Conservation (phyloP, 352 stramenopile genomes). For the Phytophthora melonis region DNA sequence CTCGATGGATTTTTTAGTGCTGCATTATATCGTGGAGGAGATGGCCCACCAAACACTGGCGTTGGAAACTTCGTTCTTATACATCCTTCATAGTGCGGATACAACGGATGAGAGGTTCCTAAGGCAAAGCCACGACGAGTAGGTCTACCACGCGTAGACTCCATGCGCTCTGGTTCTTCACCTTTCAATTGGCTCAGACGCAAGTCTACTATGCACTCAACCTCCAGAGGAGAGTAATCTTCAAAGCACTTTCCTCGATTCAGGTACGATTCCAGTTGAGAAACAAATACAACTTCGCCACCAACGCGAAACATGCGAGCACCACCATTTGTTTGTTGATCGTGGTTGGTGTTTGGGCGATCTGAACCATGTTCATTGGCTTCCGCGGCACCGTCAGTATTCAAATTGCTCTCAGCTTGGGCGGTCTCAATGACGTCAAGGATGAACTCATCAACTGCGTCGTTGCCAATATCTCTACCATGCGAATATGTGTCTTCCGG, state of each 20-base stretch:
- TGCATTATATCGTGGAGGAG: background rate
- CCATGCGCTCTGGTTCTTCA: background rate
- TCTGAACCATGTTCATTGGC: too few relatives aligned
- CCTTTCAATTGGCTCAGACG: background rate
- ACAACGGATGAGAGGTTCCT: background rate
- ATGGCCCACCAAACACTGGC: conserved; percentile 2
- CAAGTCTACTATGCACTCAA: conserved; percentile 14
- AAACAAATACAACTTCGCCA: background rate
- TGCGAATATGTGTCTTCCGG: background rate
- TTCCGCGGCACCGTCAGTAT: background rate
- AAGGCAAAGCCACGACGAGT: conserved; percentile 2
- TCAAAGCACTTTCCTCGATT: background rate
- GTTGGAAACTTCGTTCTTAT: conserved; percentile 7
- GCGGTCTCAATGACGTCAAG: too few relatives aligned
- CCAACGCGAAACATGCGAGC: background rate
- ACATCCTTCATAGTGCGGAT: background rate
- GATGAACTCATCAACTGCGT: too few relatives aligned
- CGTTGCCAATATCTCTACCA: too few relatives aligned
- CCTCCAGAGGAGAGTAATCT: conserved; percentile 5
- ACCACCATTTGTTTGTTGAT: background rate
- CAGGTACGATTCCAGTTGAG: background rate
- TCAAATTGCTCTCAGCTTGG: background rate
- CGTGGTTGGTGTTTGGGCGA: too few relatives aligned
- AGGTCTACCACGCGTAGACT: background rate
- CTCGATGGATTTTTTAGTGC: background rate